Percentiles rank a stretch among this genome's conserved stretches.
These are phyloP conservation scores for Blastocystis hominis DNA, from an alignment of 352 stramenopile genomes.

Conservation along the genomic window DNA sequence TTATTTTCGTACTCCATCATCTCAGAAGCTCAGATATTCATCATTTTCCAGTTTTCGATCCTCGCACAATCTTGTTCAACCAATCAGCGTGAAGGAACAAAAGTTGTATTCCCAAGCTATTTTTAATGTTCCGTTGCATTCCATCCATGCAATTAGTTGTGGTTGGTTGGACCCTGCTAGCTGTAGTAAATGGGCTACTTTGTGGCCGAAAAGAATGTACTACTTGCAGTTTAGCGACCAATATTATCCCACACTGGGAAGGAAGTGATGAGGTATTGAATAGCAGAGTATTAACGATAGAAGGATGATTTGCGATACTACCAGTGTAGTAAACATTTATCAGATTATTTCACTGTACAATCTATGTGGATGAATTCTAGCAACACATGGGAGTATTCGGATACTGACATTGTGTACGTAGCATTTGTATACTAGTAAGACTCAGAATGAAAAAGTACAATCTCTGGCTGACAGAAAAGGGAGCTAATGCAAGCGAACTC, in stretches of 20 bases:
- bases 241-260: not conserved
- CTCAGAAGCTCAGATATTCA: too few species aligned
- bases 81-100: too few species aligned
- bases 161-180: not conserved
- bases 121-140: too few species aligned
- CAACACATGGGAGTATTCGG: not conserved
- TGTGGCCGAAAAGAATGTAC: constrained; percentile 14
- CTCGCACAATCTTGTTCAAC: too few species aligned
- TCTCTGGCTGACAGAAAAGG: not conserved
- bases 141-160: not conserved
- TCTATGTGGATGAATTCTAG: not conserved
- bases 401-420: constrained; percentile 18
- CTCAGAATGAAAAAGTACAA: not conserved
- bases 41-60: too few species aligned
- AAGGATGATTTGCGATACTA: not conserved
- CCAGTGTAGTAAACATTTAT: not conserved
- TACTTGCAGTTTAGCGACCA: not conserved
- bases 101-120: too few species aligned
- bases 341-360: not conserved
- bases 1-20: too few species aligned
- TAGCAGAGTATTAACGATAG: not conserved
- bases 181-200: not conserved
- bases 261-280: not conserved
- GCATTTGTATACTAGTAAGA: not conserved
- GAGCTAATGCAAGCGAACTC: not conserved